phyloP scores from a whole-genome alignment of 805 yeast genomes.

The Starmera quercuum region DNA sequence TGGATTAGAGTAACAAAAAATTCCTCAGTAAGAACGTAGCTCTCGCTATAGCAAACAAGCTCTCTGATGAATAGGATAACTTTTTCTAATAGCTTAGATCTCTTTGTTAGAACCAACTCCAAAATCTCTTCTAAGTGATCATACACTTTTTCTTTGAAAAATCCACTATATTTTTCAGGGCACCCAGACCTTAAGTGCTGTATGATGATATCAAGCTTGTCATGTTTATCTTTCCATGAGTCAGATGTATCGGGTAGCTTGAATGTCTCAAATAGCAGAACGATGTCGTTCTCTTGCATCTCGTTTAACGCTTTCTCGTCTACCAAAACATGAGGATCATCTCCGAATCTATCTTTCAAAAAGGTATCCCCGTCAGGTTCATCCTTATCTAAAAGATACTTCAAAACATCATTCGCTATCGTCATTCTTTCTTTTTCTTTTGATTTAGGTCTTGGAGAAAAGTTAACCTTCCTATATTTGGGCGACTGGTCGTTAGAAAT shows the following conservation, averaged over 20 bases:
- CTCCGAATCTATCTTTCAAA: conserved; percentile 11
- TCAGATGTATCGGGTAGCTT: conserved; percentile 13
- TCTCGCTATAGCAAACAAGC: conserved; percentile 13
- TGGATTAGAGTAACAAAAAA: conserved; percentile 11
- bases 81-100: conserved; percentile 12
- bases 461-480: neutral
- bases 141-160: conserved; percentile 8
- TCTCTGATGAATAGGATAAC: conserved; percentile 16
- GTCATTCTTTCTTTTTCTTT: neutral
- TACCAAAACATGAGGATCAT: conserved; percentile 10
- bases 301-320: conserved; percentile 3
- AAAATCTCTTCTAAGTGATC: conserved; percentile 11
- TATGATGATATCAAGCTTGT: conserved; percentile 13
- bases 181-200: conserved; percentile 11
- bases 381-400: neutral
- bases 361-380: conserved; percentile 6
- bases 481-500: no score
- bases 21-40: conserved; percentile 6
- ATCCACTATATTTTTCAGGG: conserved; percentile 7
- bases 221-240: conserved; percentile 13
- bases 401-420: neutral
- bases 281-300: conserved; percentile 6
- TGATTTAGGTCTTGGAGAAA: conserved; percentile 1
- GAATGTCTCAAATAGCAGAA: conserved; percentile 4
- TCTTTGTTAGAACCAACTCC: conserved; percentile 8